These are phyloP conservation scores for Apocynum venetum DNA, from an alignment of 257 asterid genomes.

Conservation along the genomic window DNA sequence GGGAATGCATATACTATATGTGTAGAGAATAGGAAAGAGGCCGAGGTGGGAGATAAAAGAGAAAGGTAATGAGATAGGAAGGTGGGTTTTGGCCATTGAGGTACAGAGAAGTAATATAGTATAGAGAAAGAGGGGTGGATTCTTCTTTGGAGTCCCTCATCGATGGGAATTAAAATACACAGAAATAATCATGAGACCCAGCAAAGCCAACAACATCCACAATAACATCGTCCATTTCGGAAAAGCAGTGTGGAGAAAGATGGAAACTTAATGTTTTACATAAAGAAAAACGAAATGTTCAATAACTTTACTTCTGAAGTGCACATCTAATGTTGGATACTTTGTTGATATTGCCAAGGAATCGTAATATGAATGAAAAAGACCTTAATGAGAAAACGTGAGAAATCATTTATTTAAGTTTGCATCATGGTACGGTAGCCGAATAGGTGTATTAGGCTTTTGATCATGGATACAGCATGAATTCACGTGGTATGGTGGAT, in stretches of 20 bases:
- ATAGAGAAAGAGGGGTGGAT: constrained; percentile 14
- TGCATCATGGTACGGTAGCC: no score
- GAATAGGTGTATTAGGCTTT: background rate
- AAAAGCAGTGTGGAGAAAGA: constrained; percentile 29
- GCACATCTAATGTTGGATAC: background rate
- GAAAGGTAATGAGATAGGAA: constrained; percentile 17
- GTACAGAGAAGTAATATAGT: constrained; percentile 26
- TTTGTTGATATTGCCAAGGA: background rate
- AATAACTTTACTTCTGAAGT: background rate
- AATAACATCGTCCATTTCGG: constrained; percentile 41
- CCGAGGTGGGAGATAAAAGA: background rate
- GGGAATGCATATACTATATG: background rate
- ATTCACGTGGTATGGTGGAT: constrained; percentile 1
- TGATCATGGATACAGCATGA: background rate
- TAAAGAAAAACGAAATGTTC: background rate
- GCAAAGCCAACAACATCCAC: constrained; percentile 18
- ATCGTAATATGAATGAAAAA: background rate
- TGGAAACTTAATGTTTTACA: background rate
- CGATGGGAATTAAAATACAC: constrained; percentile 26
- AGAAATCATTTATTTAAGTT: no score
- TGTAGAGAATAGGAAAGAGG: background rate
- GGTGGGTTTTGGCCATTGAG: constrained; percentile 42
- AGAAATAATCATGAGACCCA: background rate
- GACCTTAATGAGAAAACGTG: background rate
- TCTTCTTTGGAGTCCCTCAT: constrained; percentile 24